Evolutionary conservation across 2,329 filamentous ascomycete genomes (phyloP).

Genomic region (Canariomyces notabilis): DNA sequence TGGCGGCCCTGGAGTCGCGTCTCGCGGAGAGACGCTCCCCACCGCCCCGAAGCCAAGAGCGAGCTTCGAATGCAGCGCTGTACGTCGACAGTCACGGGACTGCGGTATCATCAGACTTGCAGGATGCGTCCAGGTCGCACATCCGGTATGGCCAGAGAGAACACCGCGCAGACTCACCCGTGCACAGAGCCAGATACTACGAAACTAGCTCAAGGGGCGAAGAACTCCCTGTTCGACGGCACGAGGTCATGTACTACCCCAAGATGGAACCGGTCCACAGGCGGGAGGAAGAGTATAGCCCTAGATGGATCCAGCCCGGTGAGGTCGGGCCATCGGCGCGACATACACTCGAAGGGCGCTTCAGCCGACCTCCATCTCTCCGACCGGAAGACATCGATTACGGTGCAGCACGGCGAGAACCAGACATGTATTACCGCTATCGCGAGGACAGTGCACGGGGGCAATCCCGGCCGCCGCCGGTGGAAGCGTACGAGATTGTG

Average conservation of each 20-base stretch:
- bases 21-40: constrained; percentile 17
- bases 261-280: constrained; percentile 21
- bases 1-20: constrained; percentile 27
- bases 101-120: background rate
- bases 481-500: constrained; percentile 40
- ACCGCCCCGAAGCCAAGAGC: background rate
- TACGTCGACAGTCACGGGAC: constrained; percentile 15
- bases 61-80: constrained; percentile 6
- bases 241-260: constrained; percentile 15
- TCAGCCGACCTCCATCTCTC: constrained; percentile 27
- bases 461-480: constrained; percentile 22
- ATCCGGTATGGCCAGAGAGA: background rate
- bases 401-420: constrained; percentile 7
- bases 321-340: constrained; percentile 4
- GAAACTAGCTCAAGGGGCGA: background rate
- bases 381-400: constrained; percentile 10
- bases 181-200: background rate
- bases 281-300: background rate
- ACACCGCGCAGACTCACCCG: background rate
- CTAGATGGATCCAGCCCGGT: constrained; percentile 1
- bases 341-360: constrained; percentile 24
- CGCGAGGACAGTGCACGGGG: constrained; percentile 26
- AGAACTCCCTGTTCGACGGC: background rate
- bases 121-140: background rate
- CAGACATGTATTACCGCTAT: constrained; percentile 32